Conservation (phyloP, 202 grass and related monocot genomes). For the Panicum virgatum region DNA sequence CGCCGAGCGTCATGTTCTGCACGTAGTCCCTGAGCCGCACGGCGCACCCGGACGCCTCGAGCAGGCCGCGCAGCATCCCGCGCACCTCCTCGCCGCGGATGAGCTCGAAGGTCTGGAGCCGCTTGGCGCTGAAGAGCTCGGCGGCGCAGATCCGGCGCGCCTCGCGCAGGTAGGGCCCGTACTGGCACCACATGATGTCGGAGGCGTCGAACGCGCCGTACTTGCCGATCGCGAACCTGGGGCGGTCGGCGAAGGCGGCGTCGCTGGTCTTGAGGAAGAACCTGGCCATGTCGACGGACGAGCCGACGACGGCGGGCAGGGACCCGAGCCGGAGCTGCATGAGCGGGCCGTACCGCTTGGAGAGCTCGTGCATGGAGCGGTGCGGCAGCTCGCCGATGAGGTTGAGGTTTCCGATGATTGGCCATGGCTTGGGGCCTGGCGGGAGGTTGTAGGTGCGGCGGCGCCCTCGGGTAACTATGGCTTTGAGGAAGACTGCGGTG, state of each 20-base stretch:
- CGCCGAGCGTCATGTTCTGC: slow-evolving; percentile 32
- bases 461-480: rapidly evolving
- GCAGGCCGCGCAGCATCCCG: slow-evolving; percentile 38
- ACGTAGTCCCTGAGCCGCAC: slow-evolving; percentile 47
- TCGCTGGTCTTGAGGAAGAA: slow-evolving; percentile 64
- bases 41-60: not conserved
- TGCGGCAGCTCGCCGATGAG: slow-evolving; percentile 53
- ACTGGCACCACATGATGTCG: slow-evolving; percentile 64
- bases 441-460: slow-evolving; percentile 40
- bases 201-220: slow-evolving; percentile 65
- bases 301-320: slow-evolving; percentile 48
- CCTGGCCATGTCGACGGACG: slow-evolving; percentile 49
- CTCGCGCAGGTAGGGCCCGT: slow-evolving; percentile 64
- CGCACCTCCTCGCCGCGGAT: slow-evolving; percentile 48
- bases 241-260: slow-evolving; percentile 45
- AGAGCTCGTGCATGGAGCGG: slow-evolving; percentile 54
- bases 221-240: slow-evolving; percentile 48
- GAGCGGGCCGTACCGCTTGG: slow-evolving; percentile 52
- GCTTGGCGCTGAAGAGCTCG: slow-evolving; percentile 56
- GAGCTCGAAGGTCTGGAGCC: slow-evolving; percentile 57
- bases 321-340: slow-evolving; percentile 61
- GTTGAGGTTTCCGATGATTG: slow-evolving; percentile 67
- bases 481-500: not conserved
- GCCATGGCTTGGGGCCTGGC: slow-evolving; percentile 55
- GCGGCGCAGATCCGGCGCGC: slow-evolving; percentile 55